Evolutionary conservation across 192 early-diverging fungal species (phyloP), one percentile per base, ranked within the genome.

Genomic region (Coemansia sp.): DNA sequence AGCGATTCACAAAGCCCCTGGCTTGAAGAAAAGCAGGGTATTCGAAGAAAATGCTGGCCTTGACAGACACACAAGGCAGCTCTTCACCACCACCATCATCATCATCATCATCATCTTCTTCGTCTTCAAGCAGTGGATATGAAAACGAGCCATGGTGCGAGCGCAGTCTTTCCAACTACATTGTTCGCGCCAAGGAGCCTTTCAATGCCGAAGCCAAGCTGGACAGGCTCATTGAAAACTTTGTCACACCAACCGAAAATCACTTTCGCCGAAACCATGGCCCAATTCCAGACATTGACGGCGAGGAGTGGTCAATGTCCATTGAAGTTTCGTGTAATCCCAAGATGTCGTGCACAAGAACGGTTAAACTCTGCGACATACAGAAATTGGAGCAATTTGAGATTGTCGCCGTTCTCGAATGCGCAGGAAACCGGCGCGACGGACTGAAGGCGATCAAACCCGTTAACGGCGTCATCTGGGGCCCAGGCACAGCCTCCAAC

Each of bases 181-280:
- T 91, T 5, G 85, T 91, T 3, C 88, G 88, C 9, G 85, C 87
- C 58, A 80, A 86, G 39, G 74, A 78, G 52, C 95, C 95, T 0
- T 95, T 93, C 74, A 97, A 97, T 63, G 95, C 95, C 21, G 95
- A 97, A 63, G 88, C 90, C 6, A 82, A 85, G 6, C 79, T 86
- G 9, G 76, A 85, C 10, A 76, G 73, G 52, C 83, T 93, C 9
- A 76, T 89, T 11, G 83, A 90, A 49, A 68, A 80, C 52, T 87
- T 87, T 70, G 85, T 94, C 43, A 97, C 95, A 12, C 92, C 93
- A 6, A 90, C 87, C 48, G 78, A 87, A 19, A 70, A 83, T 45
- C 93, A 93, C 73, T 97, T 91, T 66, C 91, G 93, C 49, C 89
- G 95, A 21, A 93, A 94, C 79, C 95, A 97, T 67, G 89, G 94